Evolutionary conservation across 2,329 filamentous ascomycete species (phyloP).

Genomic region (Monosporascus cannonballus): DNA sequence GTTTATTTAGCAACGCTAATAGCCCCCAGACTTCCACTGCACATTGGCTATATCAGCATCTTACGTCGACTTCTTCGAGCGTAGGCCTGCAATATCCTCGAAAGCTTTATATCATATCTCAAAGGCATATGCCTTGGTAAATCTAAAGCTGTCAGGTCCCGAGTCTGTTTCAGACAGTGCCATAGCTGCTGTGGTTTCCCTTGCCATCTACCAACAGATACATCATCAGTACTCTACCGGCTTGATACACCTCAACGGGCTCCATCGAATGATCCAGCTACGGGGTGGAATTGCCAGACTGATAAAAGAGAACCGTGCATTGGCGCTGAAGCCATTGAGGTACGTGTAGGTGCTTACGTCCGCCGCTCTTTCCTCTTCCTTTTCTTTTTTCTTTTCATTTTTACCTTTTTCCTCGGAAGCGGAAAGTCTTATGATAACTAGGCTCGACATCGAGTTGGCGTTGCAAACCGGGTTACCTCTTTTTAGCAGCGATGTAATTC

Average conservation of each 20-base stretch:
- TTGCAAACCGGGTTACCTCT: no score
- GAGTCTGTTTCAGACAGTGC: not conserved
- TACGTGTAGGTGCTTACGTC: no score
- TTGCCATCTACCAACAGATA: not conserved
- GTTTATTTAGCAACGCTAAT: not conserved
- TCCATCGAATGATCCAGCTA: not conserved
- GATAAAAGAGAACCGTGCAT: no score
- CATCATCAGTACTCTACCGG: not conserved
- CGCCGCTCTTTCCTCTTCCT: no score
- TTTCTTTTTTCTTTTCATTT: no score
- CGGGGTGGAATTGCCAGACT: not conserved
- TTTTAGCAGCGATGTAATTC: no score
- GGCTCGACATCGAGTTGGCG: no score
- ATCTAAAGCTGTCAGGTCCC: not conserved
- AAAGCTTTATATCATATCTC: not conserved
- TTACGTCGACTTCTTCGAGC: constrained; percentile 1
- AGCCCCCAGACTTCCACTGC: constrained; percentile 1
- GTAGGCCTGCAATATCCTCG: not conserved
- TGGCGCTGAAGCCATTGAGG: no score
- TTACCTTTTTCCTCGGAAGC: no score
- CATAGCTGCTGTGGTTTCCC: not conserved
- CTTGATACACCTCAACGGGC: not conserved
- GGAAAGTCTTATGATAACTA: no score
- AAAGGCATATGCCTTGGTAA: not conserved
- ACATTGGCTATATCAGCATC: constrained; percentile 2